Evolutionary conservation across 2,329 filamentous ascomycete genomes (phyloP).

Genomic region (Colletotrichum trifolii): DNA sequence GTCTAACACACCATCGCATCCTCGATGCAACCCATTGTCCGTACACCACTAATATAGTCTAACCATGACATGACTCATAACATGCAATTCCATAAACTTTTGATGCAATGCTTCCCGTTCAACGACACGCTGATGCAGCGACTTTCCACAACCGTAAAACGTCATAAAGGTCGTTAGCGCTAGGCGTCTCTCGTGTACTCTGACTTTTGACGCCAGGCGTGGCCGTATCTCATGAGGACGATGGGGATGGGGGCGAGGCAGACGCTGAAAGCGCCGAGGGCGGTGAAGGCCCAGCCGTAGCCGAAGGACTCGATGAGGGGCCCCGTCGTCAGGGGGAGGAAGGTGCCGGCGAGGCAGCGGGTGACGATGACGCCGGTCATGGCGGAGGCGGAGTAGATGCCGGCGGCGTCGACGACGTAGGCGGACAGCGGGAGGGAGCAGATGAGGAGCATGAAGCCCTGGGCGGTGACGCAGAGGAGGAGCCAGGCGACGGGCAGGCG

Average conservation of each 20-base stretch:
- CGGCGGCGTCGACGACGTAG: constrained; percentile 68
- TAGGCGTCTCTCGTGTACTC: constrained; percentile 57
- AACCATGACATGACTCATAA: no score
- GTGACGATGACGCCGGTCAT: constrained; percentile 67
- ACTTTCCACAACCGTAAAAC: no score
- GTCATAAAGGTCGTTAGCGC: no score
- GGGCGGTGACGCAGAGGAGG: constrained; percentile 54
- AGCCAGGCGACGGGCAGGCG: constrained; percentile 55
- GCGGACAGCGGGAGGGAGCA: constrained; percentile 62
- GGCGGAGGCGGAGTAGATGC: constrained; percentile 65
- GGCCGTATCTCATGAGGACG: constrained; percentile 61
- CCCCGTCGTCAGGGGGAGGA: constrained; percentile 63
- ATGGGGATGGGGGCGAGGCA: constrained; percentile 62
- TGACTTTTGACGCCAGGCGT: constrained; percentile 61
- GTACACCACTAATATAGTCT: no score
- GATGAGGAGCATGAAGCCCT: constrained; percentile 59
- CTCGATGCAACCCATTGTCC: no score
- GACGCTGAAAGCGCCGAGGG: constrained; percentile 55
- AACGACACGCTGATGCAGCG: no score
- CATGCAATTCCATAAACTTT: no score
- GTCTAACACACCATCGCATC: no score
- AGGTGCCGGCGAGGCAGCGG: constrained; percentile 66
- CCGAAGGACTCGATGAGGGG: constrained; percentile 61
- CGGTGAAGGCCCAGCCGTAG: constrained; percentile 62
- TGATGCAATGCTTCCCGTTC: no score